Percentiles rank a stretch among this genome's conserved stretches.
phyloP scores from a whole-genome alignment of 2,329 filamentous ascomycete genomes.

The Phaeosphaeria sp. region DNA sequence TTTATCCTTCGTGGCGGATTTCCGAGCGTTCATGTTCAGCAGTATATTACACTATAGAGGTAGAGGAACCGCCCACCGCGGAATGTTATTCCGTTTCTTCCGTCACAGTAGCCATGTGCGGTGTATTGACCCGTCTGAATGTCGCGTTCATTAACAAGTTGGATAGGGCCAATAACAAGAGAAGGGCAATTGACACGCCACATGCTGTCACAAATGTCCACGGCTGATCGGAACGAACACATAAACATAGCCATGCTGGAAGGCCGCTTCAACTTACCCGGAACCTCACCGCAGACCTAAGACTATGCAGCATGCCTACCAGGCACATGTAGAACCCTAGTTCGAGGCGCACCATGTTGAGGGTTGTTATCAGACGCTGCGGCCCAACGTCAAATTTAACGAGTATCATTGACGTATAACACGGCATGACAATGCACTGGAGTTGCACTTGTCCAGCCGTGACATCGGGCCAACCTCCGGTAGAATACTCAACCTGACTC shows the following conservation, averaged over 20 bases:
- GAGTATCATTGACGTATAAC: background rate
- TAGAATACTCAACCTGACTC: background rate
- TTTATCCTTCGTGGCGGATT: constrained; percentile 7
- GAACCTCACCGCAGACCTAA: background rate
- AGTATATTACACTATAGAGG: constrained; percentile 20
- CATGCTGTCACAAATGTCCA: background rate
- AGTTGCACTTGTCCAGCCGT: background rate
- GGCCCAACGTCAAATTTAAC: background rate
- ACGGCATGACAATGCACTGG: background rate
- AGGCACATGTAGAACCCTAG: background rate
- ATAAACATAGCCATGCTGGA: background rate
- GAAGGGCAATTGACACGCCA: background rate
- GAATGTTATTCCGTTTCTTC: constrained; percentile 22
- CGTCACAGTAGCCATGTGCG: background rate
- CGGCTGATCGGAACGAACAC: background rate
- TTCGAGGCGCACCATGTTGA: background rate
- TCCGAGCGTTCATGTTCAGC: background rate
- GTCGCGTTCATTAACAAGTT: background rate
- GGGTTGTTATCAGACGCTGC: background rate
- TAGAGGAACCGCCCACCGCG: constrained; percentile 27
- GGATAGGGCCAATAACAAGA: background rate
- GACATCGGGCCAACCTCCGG: background rate
- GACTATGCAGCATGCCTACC: background rate
- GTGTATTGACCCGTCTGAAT: background rate
- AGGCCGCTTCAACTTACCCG: background rate